Percentiles rank a stretch among this genome's conserved stretches.
Evolutionary conservation across 305 asterid genomes (phyloP).

Genomic region (Striga hermonthica): DNA sequence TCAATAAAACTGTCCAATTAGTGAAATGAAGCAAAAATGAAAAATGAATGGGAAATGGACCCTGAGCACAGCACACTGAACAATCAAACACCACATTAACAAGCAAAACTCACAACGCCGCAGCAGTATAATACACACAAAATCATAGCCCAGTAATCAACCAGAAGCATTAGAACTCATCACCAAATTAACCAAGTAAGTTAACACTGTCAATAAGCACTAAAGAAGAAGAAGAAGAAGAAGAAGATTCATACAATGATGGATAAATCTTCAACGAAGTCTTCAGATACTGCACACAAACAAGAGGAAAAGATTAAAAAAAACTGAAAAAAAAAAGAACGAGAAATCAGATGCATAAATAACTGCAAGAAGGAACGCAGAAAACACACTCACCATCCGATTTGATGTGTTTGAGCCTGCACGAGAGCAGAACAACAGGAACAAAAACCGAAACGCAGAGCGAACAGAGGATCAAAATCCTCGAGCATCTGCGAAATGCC

Average conservation of each 20-base stretch:
- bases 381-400: conserved; percentile 44
- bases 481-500: conserved; percentile 57
- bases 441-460: conserved; percentile 57
- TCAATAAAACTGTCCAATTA: background rate
- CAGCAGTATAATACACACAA: background rate
- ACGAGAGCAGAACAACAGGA: conserved; percentile 60
- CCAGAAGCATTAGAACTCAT: conserved; percentile 3
- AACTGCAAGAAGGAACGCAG: background rate
- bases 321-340: background rate
- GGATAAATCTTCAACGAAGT: conserved; percentile 66
- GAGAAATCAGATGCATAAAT: background rate
- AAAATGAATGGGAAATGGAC: background rate
- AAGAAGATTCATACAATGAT: conserved; percentile 50
- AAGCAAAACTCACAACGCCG: background rate
- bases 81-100: background rate
- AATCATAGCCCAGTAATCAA: background rate
- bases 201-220: conserved; percentile 9
- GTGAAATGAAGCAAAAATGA: background rate
- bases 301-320: conserved; percentile 21
- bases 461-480: conserved; percentile 78
- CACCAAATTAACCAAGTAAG: background rate
- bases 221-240: background rate
- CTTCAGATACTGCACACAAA: conserved; percentile 50
- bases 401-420: conserved; percentile 49
- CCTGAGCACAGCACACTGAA: background rate